Percentiles rank a stretch among this genome's conserved stretches.
Conservation (phyloP, 2,329 filamentous ascomycete genomes). For the Beauveria asiatica region DNA sequence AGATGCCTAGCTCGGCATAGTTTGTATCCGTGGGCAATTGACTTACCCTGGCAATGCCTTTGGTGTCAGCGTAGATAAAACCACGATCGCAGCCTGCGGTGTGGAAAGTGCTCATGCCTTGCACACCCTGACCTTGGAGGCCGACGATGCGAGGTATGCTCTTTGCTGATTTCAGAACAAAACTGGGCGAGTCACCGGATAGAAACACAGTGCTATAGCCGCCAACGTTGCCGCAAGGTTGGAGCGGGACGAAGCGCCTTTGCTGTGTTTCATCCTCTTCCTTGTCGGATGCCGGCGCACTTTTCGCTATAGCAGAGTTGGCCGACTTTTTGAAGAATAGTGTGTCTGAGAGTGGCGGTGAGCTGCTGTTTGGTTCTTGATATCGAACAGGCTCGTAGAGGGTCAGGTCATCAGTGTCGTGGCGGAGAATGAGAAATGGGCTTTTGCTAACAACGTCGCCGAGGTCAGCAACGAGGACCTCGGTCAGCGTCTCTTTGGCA, state of each 20-base stretch:
- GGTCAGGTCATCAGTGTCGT: conserved; percentile 70
- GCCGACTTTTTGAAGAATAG: conserved; percentile 70
- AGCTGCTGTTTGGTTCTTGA: conserved; percentile 23
- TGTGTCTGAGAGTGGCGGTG: conserved; percentile 36
- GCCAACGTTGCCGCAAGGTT: conserved; percentile 54
- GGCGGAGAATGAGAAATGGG: conserved; percentile 76
- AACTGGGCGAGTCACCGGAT: conserved; percentile 68
- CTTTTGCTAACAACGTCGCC: conserved; percentile 63
- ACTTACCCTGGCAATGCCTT: conserved; percentile 65
- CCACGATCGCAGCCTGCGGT: conserved; percentile 69
- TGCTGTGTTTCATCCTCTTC: conserved; percentile 38
- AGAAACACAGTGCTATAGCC: conserved; percentile 79
- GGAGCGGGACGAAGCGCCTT: conserved; percentile 43
- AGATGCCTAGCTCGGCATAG: conserved; percentile 67
- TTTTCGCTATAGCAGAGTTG: conserved; percentile 58
- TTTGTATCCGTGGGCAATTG: conserved; percentile 59
- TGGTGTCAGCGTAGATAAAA: conserved; percentile 70
- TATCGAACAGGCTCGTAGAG: conserved; percentile 74
- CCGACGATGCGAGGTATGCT: conserved; percentile 67
- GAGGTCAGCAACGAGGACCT: conserved; percentile 76
- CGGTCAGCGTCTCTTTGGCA: conserved; percentile 63
- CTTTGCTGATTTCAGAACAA: conserved; percentile 75
- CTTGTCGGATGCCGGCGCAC: conserved; percentile 39
- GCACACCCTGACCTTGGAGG: conserved; percentile 59
- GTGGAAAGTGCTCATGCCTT: conserved; percentile 67